phyloP scores from a whole-genome alignment of 768 basidiomycete genomes.

The Hericium coralloides region DNA sequence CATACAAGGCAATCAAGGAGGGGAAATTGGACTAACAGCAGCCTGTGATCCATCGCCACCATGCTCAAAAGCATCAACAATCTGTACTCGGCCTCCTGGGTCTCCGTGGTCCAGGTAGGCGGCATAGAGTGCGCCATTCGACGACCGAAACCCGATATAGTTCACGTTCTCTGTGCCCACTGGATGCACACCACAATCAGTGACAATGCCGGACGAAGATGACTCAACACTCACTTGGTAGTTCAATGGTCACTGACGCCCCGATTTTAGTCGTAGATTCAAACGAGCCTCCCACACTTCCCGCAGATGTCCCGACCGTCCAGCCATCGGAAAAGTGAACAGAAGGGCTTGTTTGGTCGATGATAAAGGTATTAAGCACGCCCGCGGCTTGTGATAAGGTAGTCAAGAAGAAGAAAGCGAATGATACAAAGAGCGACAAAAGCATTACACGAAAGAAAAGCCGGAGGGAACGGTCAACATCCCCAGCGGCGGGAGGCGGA shows the following conservation, averaged over 20 bases:
- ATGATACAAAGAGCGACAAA: neutral
- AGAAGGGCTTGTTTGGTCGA: neutral
- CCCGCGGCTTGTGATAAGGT: constrained; percentile 1
- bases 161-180: neutral
- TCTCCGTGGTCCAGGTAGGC: neutral
- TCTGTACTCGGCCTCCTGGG: neutral
- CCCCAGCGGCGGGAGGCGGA: neutral
- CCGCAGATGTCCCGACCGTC: neutral
- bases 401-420: neutral
- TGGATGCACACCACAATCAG: neutral
- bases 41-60: no score
- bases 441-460: neutral
- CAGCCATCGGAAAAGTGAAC: neutral
- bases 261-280: neutral
- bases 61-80: neutral
- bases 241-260: neutral
- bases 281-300: neutral
- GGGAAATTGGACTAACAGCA: no score
- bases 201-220: no score
- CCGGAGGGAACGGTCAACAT: neutral
- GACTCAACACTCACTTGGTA: neutral
- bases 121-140: neutral
- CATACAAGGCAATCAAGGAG: no score
- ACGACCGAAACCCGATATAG: neutral
- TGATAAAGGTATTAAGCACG: neutral